Conservation (phyloP, 306 rosid genomes). For the Begonia fuchsioides region DNA sequence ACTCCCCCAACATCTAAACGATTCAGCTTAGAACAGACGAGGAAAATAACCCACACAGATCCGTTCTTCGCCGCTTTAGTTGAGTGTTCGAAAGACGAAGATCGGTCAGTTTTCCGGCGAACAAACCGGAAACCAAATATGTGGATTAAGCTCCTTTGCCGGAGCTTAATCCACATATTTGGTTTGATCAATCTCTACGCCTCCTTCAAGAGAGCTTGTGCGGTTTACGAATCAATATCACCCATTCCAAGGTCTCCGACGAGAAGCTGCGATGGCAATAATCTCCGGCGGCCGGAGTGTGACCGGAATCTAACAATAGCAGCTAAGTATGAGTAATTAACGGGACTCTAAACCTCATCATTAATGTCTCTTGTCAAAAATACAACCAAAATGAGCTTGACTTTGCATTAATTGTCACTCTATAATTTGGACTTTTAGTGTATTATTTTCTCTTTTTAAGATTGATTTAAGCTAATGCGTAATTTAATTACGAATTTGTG, state of each 20-base stretch:
- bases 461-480: too few relatives aligned
- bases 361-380: too few relatives aligned
- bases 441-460: too few relatives aligned
- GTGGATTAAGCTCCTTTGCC: too few relatives aligned
- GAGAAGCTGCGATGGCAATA: conserved; percentile 18
- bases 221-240: conserved; percentile 57
- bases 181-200: conserved; percentile 38
- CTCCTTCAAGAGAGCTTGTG: conserved; percentile 65
- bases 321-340: conserved; percentile 1
- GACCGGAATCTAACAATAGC: not conserved
- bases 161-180: conserved; percentile 72
- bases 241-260: conserved; percentile 44
- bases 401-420: too few relatives aligned
- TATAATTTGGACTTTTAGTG: too few relatives aligned
- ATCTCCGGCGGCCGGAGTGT: conserved; percentile 11
- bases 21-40: conserved; percentile 15
- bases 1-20: conserved; percentile 21
- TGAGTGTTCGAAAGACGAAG: conserved; percentile 65
- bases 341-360: too few relatives aligned
- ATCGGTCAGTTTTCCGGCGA: not conserved
- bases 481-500: too few relatives aligned
- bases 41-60: conserved; percentile 31
- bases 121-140: conserved; percentile 2
- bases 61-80: conserved; percentile 79
- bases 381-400: too few relatives aligned